These are phyloP conservation scores for Papiliotrema flavescens DNA, from an alignment of 1,284 basidiomycete genomes.

Conservation along the genomic window DNA sequence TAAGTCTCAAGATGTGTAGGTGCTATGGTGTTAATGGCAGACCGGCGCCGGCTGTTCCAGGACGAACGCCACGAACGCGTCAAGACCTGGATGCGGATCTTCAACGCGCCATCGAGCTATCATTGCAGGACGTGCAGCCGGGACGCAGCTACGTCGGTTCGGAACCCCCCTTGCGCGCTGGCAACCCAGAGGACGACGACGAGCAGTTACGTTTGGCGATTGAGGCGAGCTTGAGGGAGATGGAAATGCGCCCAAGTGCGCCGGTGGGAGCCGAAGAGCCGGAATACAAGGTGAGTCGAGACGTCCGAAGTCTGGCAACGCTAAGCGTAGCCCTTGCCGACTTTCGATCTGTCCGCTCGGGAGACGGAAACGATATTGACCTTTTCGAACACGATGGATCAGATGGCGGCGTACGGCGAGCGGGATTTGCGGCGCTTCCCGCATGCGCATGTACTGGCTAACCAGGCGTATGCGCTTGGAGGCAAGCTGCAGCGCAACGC, in stretches of 20 bases:
- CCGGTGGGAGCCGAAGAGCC: constrained; percentile 60
- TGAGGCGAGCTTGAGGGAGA: constrained; percentile 87
- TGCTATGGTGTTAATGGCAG: constrained; percentile 45
- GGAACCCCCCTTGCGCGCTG: constrained; percentile 62
- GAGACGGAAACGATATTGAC: constrained; percentile 82
- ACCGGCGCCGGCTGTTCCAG: constrained; percentile 40
- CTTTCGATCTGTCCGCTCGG: constrained; percentile 70
- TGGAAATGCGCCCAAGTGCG: constrained; percentile 71
- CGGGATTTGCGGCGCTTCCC: constrained; percentile 73
- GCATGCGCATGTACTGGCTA: constrained; percentile 74
- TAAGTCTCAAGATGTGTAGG: constrained; percentile 4
- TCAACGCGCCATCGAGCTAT: constrained; percentile 88
- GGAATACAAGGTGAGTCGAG: constrained; percentile 29
- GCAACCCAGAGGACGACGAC: constrained; percentile 74
- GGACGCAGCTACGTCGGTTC: constrained; percentile 50
- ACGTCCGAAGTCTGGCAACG: background rate
- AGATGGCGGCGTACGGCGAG: constrained; percentile 72
- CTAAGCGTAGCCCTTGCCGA: constrained; percentile 53
- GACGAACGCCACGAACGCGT: constrained; percentile 31
- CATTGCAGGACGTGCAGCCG: constrained; percentile 70
- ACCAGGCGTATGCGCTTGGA: constrained; percentile 74
- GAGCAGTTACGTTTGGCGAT: constrained; percentile 91
- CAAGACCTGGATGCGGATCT: constrained; percentile 78
- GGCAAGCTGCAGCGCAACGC: constrained; percentile 80
- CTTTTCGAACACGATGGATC: constrained; percentile 83